Evolutionary conservation across 2,329 filamentous ascomycete species (phyloP), one percentile per base, ranked within the genome.

Genomic region (Didymosphaeria variabile): DNA sequence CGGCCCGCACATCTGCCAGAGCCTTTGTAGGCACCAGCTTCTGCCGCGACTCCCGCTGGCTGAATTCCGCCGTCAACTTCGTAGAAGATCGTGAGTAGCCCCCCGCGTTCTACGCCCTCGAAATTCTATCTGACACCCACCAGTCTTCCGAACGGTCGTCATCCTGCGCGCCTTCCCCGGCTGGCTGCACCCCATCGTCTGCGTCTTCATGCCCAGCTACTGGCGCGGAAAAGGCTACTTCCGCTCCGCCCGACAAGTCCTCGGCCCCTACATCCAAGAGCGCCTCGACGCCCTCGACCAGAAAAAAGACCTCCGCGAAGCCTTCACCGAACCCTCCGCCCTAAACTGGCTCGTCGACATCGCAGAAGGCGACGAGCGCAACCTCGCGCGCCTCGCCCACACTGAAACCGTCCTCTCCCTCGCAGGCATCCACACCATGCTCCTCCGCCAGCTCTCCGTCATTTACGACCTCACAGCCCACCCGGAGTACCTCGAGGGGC

Each of bases 121-220:
- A 34, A 34, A 34, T 10, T 34, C 5, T 34, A 34, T 5, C 31
- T 34, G 31, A 34, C 31, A 34, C 31, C 31, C 10, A 5, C 4
- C 36, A 60, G 60, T 62, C 19, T 65, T 65, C 51, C 5, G 34
- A 36, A 60, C 42, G 13, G 42, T 65, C n/a, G 57, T 65, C 17
- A 38, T 65, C 26, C 51, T 64, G 31, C 55, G 59, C 9, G 19
- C 34, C 17, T 59, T 64, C 47, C 62, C 62, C 5, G 3, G 9
- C 3, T 64, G 59, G 59, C 31, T 55, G 19, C 54, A 60, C 34
- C 40, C 52, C n/a, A 8, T 59, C 38, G 38, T 42, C 38, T 42
- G 38, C 15, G 38, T 42, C 38, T 42, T 42, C 38, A 17, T n/a
- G 38, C 15, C n/a, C 2, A 46, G 21, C 34, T 50, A 52, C 32